These are phyloP conservation scores for Nematocida minor DNA, from an alignment of 371 early-diverging fungal species.

Conservation along the genomic window DNA sequence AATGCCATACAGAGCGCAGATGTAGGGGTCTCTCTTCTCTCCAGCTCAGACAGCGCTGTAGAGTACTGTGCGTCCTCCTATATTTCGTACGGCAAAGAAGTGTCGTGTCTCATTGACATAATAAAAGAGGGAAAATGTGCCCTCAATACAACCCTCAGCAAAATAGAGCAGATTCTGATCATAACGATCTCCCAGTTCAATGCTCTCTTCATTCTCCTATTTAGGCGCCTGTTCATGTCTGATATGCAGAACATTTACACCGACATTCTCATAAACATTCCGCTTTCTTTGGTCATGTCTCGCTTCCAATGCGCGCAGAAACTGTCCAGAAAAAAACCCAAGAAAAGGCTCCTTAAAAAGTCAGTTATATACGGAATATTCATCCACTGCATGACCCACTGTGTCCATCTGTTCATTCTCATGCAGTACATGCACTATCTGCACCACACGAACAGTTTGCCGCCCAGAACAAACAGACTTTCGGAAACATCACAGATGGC, in stretches of 20 bases:
- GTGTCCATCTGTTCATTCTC: constrained; percentile 2
- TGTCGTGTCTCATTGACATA: constrained; percentile 79
- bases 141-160: constrained; percentile 84
- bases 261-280: constrained; percentile 59
- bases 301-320: constrained; percentile 33
- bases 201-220: constrained; percentile 78
- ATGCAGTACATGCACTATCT: background rate
- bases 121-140: constrained; percentile 93
- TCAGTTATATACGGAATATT: constrained; percentile 15
- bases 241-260: constrained; percentile 61
- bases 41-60: constrained; percentile 83
- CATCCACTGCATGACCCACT: constrained; percentile 19
- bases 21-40: constrained; percentile 88
- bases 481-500: constrained; percentile 24
- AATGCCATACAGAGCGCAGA: constrained; percentile 93
- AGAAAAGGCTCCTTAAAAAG: constrained; percentile 15
- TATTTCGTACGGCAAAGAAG: constrained; percentile 75
- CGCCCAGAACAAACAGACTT: background rate
- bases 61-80: constrained; percentile 77
- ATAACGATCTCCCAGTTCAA: constrained; percentile 83
- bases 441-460: background rate
- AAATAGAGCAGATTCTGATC: constrained; percentile 90
- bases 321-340: constrained; percentile 37
- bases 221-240: constrained; percentile 62
- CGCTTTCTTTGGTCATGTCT: constrained; percentile 49